Conservation (phyloP, 2,329 filamentous ascomycete species). For the Colletotrichum destructivum region DNA sequence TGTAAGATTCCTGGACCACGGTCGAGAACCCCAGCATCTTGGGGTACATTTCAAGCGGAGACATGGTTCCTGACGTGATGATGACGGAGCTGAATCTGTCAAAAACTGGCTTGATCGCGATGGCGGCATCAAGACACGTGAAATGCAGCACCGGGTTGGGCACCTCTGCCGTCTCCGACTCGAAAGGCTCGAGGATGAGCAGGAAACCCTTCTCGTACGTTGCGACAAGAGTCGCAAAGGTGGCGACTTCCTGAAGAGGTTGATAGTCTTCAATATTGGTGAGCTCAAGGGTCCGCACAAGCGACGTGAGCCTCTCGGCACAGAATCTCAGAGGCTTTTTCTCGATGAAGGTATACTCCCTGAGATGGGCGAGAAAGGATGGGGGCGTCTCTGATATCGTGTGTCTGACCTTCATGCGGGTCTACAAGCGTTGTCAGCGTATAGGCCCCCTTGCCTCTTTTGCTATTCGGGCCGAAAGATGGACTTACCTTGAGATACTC, state of each 20-base stretch:
- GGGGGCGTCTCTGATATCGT: conserved; percentile 97
- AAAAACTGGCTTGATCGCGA: conserved; percentile 97
- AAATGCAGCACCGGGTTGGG: conserved; percentile 98
- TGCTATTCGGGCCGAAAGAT: no score
- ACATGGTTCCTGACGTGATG: conserved; percentile 97
- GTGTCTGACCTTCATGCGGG: conserved; percentile 97
- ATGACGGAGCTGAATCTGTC: conserved; percentile 98
- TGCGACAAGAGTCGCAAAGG: conserved; percentile 94
- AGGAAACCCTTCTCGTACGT: conserved; percentile 98
- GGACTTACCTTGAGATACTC: conserved; percentile 85
- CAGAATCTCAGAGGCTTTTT: conserved; percentile 96
- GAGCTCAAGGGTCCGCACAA: conserved; percentile 94
- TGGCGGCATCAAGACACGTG: conserved; percentile 95
- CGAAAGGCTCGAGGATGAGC: conserved; percentile 96
- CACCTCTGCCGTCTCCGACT: conserved; percentile 94
- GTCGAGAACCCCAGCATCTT: conserved; percentile 97
- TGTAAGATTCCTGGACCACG: conserved; percentile 96
- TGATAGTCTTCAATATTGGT: conserved; percentile 99
- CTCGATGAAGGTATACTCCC: conserved; percentile 97
- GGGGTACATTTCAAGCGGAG: conserved; percentile 97
- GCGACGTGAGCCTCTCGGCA: conserved; percentile 92
- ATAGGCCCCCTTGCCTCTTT: neutral
- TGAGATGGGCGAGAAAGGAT: conserved; percentile 92
- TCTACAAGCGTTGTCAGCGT: conserved; percentile 62
- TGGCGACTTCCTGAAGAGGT: conserved; percentile 95